A percentile compares a stretch with the other conserved stretches of the same genome.
phyloP scores from a whole-genome alignment of 768 basidiomycete species.

The Suillus weaverae region DNA sequence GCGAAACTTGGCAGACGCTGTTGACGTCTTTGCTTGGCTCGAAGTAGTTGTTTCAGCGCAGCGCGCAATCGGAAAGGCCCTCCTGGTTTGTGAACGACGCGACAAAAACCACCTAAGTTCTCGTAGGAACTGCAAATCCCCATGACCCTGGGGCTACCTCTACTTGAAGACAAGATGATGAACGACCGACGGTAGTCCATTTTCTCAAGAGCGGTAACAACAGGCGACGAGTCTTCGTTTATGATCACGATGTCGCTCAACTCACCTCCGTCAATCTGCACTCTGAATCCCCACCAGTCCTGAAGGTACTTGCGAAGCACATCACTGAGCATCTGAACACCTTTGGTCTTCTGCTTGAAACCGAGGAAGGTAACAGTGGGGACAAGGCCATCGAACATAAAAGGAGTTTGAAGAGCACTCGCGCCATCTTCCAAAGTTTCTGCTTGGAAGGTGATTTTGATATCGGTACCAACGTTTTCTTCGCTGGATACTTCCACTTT shows the following conservation, averaged over 20 bases:
- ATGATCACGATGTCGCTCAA: conserved; percentile 74
- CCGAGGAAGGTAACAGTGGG: conserved; percentile 69
- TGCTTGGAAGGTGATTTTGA: conserved; percentile 81
- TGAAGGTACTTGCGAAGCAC: conserved; percentile 67
- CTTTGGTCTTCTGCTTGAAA: conserved; percentile 65
- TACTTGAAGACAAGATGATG: conserved; percentile 70
- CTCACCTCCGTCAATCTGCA: conserved; percentile 40
- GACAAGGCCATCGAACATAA: conserved; percentile 41
- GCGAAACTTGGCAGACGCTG: conserved; percentile 23
- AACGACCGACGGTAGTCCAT: conserved; percentile 65
- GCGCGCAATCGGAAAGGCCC: conserved; percentile 75
- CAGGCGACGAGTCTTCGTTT: conserved; percentile 70
- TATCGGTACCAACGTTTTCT: conserved; percentile 88
- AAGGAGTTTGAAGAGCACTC: conserved; percentile 45
- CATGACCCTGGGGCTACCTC: conserved; percentile 65
- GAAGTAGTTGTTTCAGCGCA: conserved; percentile 52
- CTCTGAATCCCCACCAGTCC: conserved; percentile 75
- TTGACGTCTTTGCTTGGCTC: conserved; percentile 32
- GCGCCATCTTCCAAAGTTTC: conserved; percentile 49
- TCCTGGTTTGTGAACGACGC: conserved; percentile 86
- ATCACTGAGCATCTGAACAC: conserved; percentile 63
- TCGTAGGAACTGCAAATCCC: conserved; percentile 70
- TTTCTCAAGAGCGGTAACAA: conserved; percentile 56
- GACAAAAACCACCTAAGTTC: conserved; percentile 81
- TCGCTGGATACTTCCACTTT: conserved; percentile 94